These are phyloP conservation scores for Triadica sebifera DNA, from an alignment of 345 rosid species.

Conservation along the genomic window DNA sequence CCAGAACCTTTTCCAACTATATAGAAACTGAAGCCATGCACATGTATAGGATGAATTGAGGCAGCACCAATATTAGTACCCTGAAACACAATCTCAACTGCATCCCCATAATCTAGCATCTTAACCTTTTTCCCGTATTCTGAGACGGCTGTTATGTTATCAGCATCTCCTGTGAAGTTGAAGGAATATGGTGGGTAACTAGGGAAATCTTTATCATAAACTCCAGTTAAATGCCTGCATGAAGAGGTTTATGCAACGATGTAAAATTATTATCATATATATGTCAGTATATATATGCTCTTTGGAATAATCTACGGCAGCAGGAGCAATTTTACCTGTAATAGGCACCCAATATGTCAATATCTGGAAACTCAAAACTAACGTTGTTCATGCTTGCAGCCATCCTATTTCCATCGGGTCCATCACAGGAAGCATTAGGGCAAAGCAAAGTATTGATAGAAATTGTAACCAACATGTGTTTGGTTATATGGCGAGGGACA, in stretches of 20 bases:
- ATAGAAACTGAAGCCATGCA: slow-evolving; percentile 45
- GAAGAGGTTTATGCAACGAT: too few species aligned
- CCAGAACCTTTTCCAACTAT: slow-evolving; percentile 38
- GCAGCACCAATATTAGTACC: slow-evolving; percentile 11
- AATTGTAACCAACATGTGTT: slow-evolving; percentile 20
- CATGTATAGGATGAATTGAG: slow-evolving; percentile 41
- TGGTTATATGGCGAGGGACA: slow-evolving; percentile 25
- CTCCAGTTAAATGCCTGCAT: slow-evolving; percentile 15
- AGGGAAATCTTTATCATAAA: slow-evolving; percentile 27
- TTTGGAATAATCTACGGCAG: too few species aligned
- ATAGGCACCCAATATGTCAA: slow-evolving; percentile 43
- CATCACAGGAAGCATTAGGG: background rate
- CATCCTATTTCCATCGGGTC: background rate
- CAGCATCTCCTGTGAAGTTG: background rate
- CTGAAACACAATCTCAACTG: slow-evolving; percentile 40
- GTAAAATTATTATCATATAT: too few species aligned
- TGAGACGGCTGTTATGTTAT: background rate
- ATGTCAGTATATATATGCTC: too few species aligned
- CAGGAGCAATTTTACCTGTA: slow-evolving; percentile 17
- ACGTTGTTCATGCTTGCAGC: slow-evolving; percentile 46
- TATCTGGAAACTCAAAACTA: slow-evolving; percentile 29
- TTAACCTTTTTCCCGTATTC: slow-evolving; percentile 24
- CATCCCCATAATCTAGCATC: slow-evolving; percentile 32
- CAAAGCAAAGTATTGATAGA: slow-evolving; percentile 26
- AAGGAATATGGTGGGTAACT: background rate